These are phyloP conservation scores for Acidiella bohemica DNA, from an alignment of 495 filamentous ascomycete genomes.

Conservation along the genomic window DNA sequence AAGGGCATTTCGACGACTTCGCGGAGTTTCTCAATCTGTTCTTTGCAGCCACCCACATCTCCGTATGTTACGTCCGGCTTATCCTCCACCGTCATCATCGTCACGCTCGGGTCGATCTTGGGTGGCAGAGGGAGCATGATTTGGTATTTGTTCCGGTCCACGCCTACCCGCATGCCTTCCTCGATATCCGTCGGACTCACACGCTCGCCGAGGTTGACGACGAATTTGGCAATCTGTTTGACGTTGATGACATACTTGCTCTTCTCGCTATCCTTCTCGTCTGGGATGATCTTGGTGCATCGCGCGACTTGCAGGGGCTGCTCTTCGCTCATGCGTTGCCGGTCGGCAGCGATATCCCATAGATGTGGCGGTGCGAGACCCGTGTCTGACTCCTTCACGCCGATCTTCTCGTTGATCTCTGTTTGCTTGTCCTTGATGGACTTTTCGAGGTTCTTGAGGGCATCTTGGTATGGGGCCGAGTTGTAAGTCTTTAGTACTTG, in stretches of 20 bases:
- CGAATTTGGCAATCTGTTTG: constrained; percentile 99
- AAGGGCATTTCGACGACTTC: constrained; percentile 98
- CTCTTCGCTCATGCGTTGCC: constrained; percentile 96
- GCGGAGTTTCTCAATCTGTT: constrained; percentile 96
- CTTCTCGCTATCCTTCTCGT: constrained; percentile 93
- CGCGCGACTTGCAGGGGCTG: constrained; percentile 94
- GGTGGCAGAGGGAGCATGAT: constrained; percentile 93
- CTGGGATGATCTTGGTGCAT: constrained; percentile 97
- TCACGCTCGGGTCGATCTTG: constrained; percentile 97
- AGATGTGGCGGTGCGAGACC: constrained; percentile 95
- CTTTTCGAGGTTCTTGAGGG: constrained; percentile 89
- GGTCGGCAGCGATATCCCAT: constrained; percentile 95
- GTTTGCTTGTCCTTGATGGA: constrained; percentile 96
- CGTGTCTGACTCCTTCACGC: constrained; percentile 84
- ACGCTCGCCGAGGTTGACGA: constrained; percentile 93
- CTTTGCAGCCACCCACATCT: constrained; percentile 97
- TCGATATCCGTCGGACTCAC: constrained; percentile 98
- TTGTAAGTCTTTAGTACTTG: constrained; percentile 99
- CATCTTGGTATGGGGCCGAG: constrained; percentile 83
- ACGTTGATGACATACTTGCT: constrained; percentile 99
- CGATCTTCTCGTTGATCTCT: constrained; percentile 97
- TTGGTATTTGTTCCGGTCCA: constrained; percentile 98
- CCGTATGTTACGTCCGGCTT: constrained; percentile 99
- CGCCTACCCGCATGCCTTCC: constrained; percentile 95
- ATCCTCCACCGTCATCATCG: constrained; percentile 99